These are phyloP conservation scores for Pseudofabraea citricarpa DNA, from an alignment of 2,329 filamentous ascomycete genomes.

Conservation along the genomic window DNA sequence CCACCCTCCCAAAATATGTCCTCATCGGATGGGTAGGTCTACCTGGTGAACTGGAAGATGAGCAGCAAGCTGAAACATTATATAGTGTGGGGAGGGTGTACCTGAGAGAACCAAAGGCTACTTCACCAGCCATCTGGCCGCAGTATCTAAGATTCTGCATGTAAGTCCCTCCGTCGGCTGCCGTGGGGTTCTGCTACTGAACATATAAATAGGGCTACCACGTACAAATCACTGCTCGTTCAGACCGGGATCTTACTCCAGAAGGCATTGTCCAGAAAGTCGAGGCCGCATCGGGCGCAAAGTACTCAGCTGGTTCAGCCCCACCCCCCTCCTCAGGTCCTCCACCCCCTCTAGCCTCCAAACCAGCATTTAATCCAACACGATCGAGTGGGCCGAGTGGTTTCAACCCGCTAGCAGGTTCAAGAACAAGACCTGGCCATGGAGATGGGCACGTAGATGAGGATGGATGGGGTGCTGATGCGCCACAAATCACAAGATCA, in stretches of 20 bases:
- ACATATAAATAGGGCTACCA: slow-evolving; percentile 67
- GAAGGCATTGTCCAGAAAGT: slow-evolving; percentile 91
- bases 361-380: slow-evolving; percentile 88
- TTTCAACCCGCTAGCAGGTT: slow-evolving; percentile 66
- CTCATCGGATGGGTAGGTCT: slow-evolving; percentile 76
- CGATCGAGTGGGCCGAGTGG: slow-evolving; percentile 34
- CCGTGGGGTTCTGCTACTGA: slow-evolving; percentile 1
- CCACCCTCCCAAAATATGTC: slow-evolving; percentile 81
- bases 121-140: slow-evolving; percentile 89
- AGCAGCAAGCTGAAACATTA: slow-evolving; percentile 17
- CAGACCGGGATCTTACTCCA: slow-evolving; percentile 81
- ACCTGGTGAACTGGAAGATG: not conserved
- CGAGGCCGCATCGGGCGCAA: slow-evolving; percentile 87
- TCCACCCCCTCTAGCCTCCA: slow-evolving; percentile 69
- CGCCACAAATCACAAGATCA: slow-evolving; percentile 81
- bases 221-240: slow-evolving; percentile 93
- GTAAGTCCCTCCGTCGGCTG: slow-evolving; percentile 34
- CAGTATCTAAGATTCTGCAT: slow-evolving; percentile 88
- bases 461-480: slow-evolving; percentile 94
- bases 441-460: slow-evolving; percentile 59
- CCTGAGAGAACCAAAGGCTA: slow-evolving; percentile 98
- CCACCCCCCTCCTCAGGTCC: slow-evolving; percentile 40
- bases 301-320: slow-evolving; percentile 72
- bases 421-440: slow-evolving; percentile 52
- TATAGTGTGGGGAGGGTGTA: slow-evolving; percentile 85